Conservation (phyloP, 1,284 basidiomycete species). For the Melampsora larici-populina region DNA sequence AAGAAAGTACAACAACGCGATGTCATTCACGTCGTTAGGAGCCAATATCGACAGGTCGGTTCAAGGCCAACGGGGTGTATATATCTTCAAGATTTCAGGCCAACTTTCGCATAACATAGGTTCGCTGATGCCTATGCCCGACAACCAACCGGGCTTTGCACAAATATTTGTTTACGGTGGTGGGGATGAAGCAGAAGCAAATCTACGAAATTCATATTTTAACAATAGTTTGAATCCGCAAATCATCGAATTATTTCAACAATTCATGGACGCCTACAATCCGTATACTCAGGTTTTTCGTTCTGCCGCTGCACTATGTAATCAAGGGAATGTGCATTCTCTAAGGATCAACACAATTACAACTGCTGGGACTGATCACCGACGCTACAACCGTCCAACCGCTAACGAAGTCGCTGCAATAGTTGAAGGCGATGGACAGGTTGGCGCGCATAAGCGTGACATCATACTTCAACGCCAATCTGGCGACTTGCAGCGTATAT, state of each 20-base stretch:
- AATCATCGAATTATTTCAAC: too few species aligned
- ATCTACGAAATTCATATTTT: too few species aligned
- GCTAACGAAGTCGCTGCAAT: not conserved
- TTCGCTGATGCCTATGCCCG: not conserved
- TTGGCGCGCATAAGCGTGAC: not conserved
- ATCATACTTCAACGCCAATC: not conserved
- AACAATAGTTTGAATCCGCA: too few species aligned
- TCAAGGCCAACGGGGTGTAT: not conserved
- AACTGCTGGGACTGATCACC: not conserved
- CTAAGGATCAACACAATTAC: not conserved
- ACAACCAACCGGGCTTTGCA: not conserved
- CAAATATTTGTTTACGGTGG: slow-evolving; percentile 23
- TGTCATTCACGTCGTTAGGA: slow-evolving; percentile 4
- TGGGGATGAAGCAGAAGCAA: too few species aligned
- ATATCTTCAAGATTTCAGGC: not conserved
- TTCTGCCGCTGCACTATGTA: too few species aligned
- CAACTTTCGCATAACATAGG: not conserved
- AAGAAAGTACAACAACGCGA: not conserved
- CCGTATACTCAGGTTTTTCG: too few species aligned
- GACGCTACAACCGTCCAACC: not conserved
- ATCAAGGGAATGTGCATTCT: too few species aligned
- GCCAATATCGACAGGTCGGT: not conserved
- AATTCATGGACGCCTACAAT: too few species aligned
- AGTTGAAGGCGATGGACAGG: too few species aligned
- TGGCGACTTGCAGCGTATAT: not conserved